Conservation (phyloP, 805 yeast genomes). For the Starmera pachycereana region DNA sequence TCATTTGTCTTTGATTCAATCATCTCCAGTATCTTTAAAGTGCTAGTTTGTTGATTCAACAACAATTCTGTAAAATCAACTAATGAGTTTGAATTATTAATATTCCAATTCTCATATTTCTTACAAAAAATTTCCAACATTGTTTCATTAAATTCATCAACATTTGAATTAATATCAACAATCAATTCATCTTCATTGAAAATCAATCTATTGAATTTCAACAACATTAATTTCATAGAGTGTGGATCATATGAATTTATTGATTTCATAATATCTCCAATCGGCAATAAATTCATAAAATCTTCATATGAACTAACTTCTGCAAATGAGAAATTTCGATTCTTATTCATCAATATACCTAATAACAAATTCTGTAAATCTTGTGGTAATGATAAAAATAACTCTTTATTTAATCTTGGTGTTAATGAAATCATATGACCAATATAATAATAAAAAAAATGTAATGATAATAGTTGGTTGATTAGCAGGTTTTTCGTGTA, state of each 20-base stretch:
- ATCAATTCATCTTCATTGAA: no score
- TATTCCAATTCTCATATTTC: no score
- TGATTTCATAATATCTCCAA: background rate
- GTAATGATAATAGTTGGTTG: background rate
- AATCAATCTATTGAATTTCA: no score
- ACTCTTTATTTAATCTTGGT: background rate
- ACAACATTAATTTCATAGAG: background rate
- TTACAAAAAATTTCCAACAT: no score
- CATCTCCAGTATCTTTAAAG: no score
- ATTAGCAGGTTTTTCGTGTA: constrained; percentile 2
- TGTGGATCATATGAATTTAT: background rate
- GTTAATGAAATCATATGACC: background rate
- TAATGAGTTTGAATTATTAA: no score
- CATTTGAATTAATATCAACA: no score
- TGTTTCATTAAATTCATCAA: no score
- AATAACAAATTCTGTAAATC: background rate
- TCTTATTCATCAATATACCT: background rate
- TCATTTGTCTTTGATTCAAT: no score
- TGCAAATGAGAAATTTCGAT: background rate
- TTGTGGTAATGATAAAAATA: background rate
- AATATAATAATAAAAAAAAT: background rate
- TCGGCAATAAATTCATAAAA: background rate
- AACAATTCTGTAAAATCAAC: no score
- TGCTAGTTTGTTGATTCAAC: no score
- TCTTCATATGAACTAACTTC: background rate